Evolutionary conservation across 176 grass and related monocot species (phyloP), one percentile per base, ranked within the genome.

Genomic region (Cenchrus americanus): DNA sequence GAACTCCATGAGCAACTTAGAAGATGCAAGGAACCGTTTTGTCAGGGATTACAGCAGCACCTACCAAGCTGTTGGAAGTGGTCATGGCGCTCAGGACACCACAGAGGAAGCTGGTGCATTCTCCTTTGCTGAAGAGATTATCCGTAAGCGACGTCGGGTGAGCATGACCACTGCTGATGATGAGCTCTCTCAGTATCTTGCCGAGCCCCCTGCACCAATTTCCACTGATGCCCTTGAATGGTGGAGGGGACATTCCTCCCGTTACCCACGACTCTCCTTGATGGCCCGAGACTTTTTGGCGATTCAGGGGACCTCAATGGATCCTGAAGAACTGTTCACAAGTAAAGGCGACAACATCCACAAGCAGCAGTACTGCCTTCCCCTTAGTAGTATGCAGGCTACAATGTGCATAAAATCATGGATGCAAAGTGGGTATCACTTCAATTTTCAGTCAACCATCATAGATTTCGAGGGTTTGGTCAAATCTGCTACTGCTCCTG

Each of bases 61-160:
- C 65, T 94, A 86, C 64, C 78, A 86, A 70, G 79, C 69, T 42
- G 69, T 76, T 64, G 51, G 71, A 64, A 96, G 89, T 87, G 91
- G 87, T 46, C 90, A 83, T 51, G 68, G 47, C 8, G 68, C 62
- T 55, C 88, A 87, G 63, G 91, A 93, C 44, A 82, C 65, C 57
- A 30, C 53, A 2, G 93, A 90, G 22, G 85, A 85, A 76, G 69
- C 67, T 46, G 77, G 85, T 9, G 86, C 86, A 18, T 94, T 98
- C 85, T 95, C 96, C 48, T 98, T 95, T 62, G 96, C 96, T 47
- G 96, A 98, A 87, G 96, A 98, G 83, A 98, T 98, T 69, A 90
- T 94, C 23, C 83, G 93, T 44, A 98, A 95, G 72, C 80, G 91
- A 34, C 92, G 96, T 4, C 86, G 89, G 8, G 67, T 92, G 74